Conservation (phyloP, 345 rosid genomes). For the Camelina hispida region DNA sequence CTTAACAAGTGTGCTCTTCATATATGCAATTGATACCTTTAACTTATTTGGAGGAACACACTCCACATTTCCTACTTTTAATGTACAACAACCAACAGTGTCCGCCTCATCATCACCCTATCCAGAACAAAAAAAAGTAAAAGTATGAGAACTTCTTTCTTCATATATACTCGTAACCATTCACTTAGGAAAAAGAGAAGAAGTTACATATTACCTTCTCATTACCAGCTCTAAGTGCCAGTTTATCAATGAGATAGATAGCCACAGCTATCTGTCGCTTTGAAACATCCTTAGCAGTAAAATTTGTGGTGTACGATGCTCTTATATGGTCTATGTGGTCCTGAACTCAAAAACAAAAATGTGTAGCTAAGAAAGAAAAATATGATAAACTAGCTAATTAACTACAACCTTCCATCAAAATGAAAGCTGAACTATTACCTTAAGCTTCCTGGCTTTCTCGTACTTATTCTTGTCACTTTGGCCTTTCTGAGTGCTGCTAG, state of each 20-base stretch:
- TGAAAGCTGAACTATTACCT: slow-evolving; percentile 51
- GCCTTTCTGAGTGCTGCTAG: slow-evolving; percentile 89
- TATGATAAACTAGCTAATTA: neutral
- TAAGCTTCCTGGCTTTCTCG: slow-evolving; percentile 90
- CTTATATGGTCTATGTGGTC: slow-evolving; percentile 74
- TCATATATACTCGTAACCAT: neutral
- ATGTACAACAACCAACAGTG: slow-evolving; percentile 96
- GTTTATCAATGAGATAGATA: slow-evolving; percentile 88
- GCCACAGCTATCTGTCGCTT: slow-evolving; percentile 90
- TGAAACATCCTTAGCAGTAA: slow-evolving; percentile 63
- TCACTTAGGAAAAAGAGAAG: neutral
- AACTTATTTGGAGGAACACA: slow-evolving; percentile 75
- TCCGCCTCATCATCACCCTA: slow-evolving; percentile 97
- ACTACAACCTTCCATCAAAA: neutral
- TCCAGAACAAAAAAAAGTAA: slow-evolving; percentile 27
- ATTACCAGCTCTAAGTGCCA: slow-evolving; percentile 98
- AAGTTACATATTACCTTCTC: slow-evolving; percentile 69
- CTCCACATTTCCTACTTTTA: slow-evolving; percentile 88
- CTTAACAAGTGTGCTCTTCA: neutral
- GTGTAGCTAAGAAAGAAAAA: neutral
- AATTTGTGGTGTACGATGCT: slow-evolving; percentile 77
- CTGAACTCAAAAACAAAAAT: slow-evolving; percentile 47
- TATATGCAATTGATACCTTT: slow-evolving; percentile 54
- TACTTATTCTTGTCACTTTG: slow-evolving; percentile 91
- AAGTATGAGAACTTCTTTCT: neutral